These are phyloP conservation scores for Quaeritorhiza haematococci DNA, from an alignment of 371 early-diverging fungal genomes.

Conservation along the genomic window DNA sequence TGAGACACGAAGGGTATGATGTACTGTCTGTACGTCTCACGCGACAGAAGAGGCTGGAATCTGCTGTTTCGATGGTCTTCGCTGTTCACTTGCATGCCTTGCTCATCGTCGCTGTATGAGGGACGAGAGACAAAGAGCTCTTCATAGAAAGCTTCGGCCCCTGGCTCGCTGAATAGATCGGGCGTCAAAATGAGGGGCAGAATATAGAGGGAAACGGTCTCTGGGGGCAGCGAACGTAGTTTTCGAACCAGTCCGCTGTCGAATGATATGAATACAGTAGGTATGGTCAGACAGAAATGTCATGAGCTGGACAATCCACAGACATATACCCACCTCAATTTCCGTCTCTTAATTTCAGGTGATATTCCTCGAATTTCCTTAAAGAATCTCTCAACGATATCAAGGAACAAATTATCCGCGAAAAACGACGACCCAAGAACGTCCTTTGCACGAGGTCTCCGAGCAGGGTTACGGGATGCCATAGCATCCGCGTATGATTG, in stretches of 20 bases:
- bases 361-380: slow-evolving; percentile 17
- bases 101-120: background rate
- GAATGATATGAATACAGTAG: background rate
- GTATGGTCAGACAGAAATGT: too few relatives aligned
- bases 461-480: slow-evolving; percentile 7
- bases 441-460: slow-evolving; percentile 6
- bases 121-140: slow-evolving; percentile 18
- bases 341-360: slow-evolving; percentile 13
- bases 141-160: slow-evolving; percentile 15
- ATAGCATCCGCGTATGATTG: slow-evolving; percentile 19
- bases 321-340: slow-evolving; percentile 14
- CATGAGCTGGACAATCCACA: too few relatives aligned
- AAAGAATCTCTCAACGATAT: slow-evolving; percentile 21
- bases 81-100: background rate
- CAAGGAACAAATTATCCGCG: slow-evolving; percentile 18
- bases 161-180: slow-evolving; percentile 28
- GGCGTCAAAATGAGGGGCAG: slow-evolving; percentile 22
- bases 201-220: slow-evolving; percentile 20
- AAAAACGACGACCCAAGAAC: slow-evolving; percentile 19
- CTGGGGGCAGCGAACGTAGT: slow-evolving; percentile 12
- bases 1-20: slow-evolving; percentile 26
- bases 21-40: slow-evolving; percentile 7
- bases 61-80: background rate
- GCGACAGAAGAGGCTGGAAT: slow-evolving; percentile 8
- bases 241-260: slow-evolving; percentile 11